These are phyloP conservation scores for Vitis hybrid DNA, from an alignment of 177 flowering plant species.

Conservation along the genomic window DNA sequence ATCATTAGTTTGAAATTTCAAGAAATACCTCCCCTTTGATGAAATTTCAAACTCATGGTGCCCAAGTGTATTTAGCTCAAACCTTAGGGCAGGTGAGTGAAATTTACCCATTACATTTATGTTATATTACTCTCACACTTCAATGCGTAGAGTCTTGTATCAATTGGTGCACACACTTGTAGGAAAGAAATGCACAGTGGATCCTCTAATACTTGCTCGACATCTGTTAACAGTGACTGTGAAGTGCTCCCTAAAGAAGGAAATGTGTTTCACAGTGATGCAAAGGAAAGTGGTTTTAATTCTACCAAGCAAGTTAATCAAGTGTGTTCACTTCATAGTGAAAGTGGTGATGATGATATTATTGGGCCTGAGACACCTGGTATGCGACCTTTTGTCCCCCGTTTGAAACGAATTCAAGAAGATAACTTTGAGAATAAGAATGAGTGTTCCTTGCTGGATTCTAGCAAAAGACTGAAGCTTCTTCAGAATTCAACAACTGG, in stretches of 20 bases:
- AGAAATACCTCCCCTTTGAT: background rate
- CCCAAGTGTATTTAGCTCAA: background rate
- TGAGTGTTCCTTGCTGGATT: conserved; percentile 19
- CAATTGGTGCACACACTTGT: conserved; percentile 8
- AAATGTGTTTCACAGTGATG: conserved; percentile 15
- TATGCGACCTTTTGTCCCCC: conserved; percentile 53
- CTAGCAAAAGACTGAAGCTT: conserved; percentile 55
- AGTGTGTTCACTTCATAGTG: conserved; percentile 14
- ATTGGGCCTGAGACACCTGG: conserved; percentile 83
- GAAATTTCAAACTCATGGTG: background rate
- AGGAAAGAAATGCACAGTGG: conserved; percentile 35
- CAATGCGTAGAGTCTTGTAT: background rate
- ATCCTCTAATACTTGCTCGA: conserved; percentile 20
- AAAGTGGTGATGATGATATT: conserved; percentile 34
- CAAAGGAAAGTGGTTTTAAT: conserved; percentile 15
- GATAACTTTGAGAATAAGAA: conserved; percentile 28
- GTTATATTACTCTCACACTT: background rate
- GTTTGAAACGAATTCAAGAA: conserved; percentile 71
- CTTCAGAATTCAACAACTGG: conserved; percentile 31
- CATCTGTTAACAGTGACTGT: conserved; percentile 12
- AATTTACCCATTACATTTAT: background rate
- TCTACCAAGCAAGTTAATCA: conserved; percentile 15
- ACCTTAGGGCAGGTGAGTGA: background rate
- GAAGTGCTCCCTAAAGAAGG: conserved; percentile 17
- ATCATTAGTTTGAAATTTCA: too few species aligned